Evolutionary conservation across 2,329 filamentous ascomycete genomes (phyloP).

Genomic region (Botrytis paeoniae): DNA sequence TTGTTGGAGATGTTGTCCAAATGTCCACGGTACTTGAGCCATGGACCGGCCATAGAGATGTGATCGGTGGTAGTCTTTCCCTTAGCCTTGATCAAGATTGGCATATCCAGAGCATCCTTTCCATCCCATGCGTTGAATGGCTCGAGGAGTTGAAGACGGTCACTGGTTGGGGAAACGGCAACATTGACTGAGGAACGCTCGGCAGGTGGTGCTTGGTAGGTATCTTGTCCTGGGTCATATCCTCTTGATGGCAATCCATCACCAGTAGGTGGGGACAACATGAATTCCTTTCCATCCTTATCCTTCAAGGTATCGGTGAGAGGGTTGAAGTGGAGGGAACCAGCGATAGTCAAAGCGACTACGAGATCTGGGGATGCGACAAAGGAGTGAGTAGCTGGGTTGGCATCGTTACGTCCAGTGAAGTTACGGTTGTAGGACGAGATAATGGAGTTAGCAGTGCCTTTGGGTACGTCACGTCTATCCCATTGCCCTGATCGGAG

Average conservation of each 20-base stretch:
- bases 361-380: slow-evolving; percentile 89
- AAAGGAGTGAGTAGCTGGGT: slow-evolving; percentile 91
- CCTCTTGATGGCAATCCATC: slow-evolving; percentile 75
- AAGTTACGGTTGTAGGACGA: slow-evolving; percentile 99
- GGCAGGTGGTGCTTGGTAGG: slow-evolving; percentile 89
- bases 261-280: slow-evolving; percentile 75
- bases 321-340: slow-evolving; percentile 89
- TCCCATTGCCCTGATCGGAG: slow-evolving; percentile 75
- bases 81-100: slow-evolving; percentile 93
- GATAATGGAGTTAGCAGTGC: slow-evolving; percentile 94
- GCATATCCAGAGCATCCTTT: slow-evolving; percentile 79
- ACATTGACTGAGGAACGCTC: slow-evolving; percentile 73
- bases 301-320: slow-evolving; percentile 88
- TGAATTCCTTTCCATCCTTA: slow-evolving; percentile 95
- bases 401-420: slow-evolving; percentile 94
- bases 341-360: slow-evolving; percentile 80
- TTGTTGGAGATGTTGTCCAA: slow-evolving; percentile 99
- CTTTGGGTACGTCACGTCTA: slow-evolving; percentile 65
- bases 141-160: slow-evolving; percentile 88
- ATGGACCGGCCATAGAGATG: slow-evolving; percentile 95
- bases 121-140: slow-evolving; percentile 89
- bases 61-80: slow-evolving; percentile 98
- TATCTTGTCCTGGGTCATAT: slow-evolving; percentile 88
- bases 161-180: slow-evolving; percentile 80
- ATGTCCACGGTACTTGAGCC: slow-evolving; percentile 98